Conservation (phyloP, 108 stramenopile species). For the Nitzschia sp. region DNA sequence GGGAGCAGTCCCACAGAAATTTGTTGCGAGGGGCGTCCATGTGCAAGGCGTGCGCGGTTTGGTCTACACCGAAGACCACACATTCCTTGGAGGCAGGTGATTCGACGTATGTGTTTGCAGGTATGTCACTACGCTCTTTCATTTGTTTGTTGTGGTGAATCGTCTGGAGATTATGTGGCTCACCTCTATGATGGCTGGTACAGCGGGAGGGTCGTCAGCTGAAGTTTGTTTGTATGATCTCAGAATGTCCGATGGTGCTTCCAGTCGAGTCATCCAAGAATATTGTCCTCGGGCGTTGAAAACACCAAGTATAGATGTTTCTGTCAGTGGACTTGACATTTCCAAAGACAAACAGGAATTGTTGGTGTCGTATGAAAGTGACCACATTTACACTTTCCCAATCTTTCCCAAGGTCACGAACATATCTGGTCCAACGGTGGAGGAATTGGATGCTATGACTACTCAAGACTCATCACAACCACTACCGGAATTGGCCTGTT, state of each 20-base stretch:
- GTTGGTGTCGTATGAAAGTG: conserved; percentile 76
- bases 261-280: conserved; percentile 28
- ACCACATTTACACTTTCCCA: conserved; percentile 85
- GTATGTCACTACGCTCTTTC: conserved; percentile 17
- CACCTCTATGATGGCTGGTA: neutral
- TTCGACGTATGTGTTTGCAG: conserved; percentile 72
- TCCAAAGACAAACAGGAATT: conserved; percentile 65
- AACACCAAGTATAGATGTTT: conserved; percentile 35
- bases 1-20: conserved; percentile 56
- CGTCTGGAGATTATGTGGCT: too few species aligned
- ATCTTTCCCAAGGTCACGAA: conserved; percentile 46
- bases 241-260: conserved; percentile 57
- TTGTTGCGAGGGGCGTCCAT: conserved; percentile 33
- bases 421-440: conserved; percentile 44
- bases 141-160: conserved; percentile 5
- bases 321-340: conserved; percentile 76
- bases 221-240: conserved; percentile 72
- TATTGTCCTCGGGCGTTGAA: conserved; percentile 51
- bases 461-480: conserved; percentile 1
- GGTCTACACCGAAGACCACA: conserved; percentile 25
- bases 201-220: conserved; percentile 56
- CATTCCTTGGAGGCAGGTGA: conserved; percentile 34
- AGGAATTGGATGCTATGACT: conserved; percentile 26
- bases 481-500: conserved; percentile 51
- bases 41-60: conserved; percentile 71